Evolutionary conservation across 371 early-diverging fungal species (phyloP), one percentile per base, ranked within the genome.

Genomic region (Rhizomucor pusillus): DNA sequence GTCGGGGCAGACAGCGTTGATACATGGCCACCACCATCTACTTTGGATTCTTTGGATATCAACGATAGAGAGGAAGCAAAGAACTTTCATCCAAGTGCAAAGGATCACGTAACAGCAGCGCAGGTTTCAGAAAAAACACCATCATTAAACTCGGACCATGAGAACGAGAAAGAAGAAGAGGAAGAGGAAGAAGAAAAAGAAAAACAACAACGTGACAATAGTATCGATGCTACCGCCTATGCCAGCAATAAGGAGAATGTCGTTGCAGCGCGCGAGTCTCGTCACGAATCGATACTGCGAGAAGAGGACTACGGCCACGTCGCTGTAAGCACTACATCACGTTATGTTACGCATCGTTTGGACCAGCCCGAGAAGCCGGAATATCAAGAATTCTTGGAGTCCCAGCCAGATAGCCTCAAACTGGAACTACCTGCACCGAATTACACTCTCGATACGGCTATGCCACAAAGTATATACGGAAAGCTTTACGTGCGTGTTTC

Each of bases 401-500:
- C 25, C 13, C 35, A 37, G 47, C 47, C 47, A 16, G n/a, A 13
- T 18, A 40, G 44, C 13, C 10, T 45, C 22, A 44, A 34, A 24
- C 45, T 43, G 12, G 51, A 44, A 34, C 29, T 29, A 35, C 45
- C 46, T 35, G 33, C 34, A 14, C 14, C 48, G 24, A 34, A 24
- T 29, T 18, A 11, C 34, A 48, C 13, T 29, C 48, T 25, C 29
- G 7, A 29, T 7, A 29, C 29, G 5, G 29, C 29, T 29, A 5
- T 29, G 3, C 29, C 29, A 29, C 29, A 29, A 7, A 29, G 29
- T 29, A 29, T 44, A 34, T 57, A 55, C 5, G 74, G 72, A 12
- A 77, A 71, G 47, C 59, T 77, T 16, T 77, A 73, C 50, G 50
- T 77, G 5, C 73, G 67, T 18, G 61, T 77, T 29, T 63, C 64